These are phyloP conservation scores for Mycogone perniciosa DNA, from an alignment of 2,329 filamentous ascomycete species.

Conservation along the genomic window DNA sequence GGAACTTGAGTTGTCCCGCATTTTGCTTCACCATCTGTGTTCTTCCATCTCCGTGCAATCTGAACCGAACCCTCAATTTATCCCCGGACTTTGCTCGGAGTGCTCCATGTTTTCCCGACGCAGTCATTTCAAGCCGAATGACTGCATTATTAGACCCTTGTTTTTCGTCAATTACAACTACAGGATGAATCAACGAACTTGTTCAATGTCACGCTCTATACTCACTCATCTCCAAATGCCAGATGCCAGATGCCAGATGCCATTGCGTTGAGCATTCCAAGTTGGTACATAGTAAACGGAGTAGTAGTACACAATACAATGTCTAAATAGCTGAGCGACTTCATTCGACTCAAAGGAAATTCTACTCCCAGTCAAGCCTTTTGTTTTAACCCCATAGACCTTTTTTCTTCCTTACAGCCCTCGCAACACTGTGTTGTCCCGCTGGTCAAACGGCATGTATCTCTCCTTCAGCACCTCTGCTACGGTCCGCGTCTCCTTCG, in stretches of 20 bases:
- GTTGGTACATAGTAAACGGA: slow-evolving; percentile 10
- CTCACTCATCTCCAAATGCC: neutral
- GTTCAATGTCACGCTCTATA: neutral
- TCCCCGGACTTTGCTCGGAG: too few relatives aligned
- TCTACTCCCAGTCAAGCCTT: neutral
- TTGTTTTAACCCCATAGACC: neutral
- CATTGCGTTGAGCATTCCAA: neutral
- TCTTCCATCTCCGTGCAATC: too few relatives aligned
- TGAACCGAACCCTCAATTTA: too few relatives aligned
- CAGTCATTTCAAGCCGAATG: too few relatives aligned
- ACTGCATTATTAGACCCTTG: too few relatives aligned
- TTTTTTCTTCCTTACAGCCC: slow-evolving; percentile 25
- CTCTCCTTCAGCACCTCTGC: slow-evolving; percentile 49
- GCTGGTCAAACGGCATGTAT: slow-evolving; percentile 44
- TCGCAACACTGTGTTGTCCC: slow-evolving; percentile 39
- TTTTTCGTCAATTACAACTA: too few relatives aligned
- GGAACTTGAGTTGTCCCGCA: too few relatives aligned
- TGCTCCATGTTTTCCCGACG: too few relatives aligned
- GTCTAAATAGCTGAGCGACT: slow-evolving; percentile 13
- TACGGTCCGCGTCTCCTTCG: slow-evolving; percentile 40
- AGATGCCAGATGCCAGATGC: neutral
- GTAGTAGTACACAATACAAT: slow-evolving; percentile 25
- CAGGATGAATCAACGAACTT: too few relatives aligned
- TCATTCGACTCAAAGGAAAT: neutral
- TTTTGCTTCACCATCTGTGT: too few relatives aligned